Evolutionary conservation across 2,329 filamentous ascomycete genomes (phyloP), one percentile per base, ranked within the genome.

Genomic region (Ophiostoma ulmi): DNA sequence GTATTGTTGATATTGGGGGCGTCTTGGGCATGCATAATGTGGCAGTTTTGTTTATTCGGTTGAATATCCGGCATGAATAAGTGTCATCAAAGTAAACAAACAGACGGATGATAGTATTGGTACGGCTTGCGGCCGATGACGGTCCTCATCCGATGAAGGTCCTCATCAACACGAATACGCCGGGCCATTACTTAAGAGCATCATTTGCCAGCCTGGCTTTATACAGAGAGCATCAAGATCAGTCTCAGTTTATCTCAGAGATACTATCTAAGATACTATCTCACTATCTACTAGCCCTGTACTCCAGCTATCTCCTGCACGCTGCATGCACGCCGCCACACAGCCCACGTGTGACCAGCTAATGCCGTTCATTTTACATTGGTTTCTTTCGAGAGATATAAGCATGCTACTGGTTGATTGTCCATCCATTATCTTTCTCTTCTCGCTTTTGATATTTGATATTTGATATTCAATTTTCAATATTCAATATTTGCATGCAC

Each of bases 241-340:
- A 31, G 31, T 31, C 31, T 31, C 31, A 31, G 31, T 31, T 31
- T 31, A 3, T 31, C 31, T 31, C 31, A 31, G 31, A 31, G 31
- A 31, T 31, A 31, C 31, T 31, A 4, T 31, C 31, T 31, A n/a
- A n/a, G n/a, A n/a, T n/a, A 31, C 31, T 31, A 31, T 31, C 31
- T 31, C 4, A 31, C 31, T 3, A 31, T 31, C 31, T 31, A 31
- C 31, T 31, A 31, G 31, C 3, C 31, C 31, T 31, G 31, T 31
- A 31, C 3, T 31, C 31, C 31, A 31, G 31, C 31, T 3, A 17
- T 48, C 52, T 64, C 52, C 65, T 68, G 69, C 69, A 64, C 55
- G 55, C 69, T n/a, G 70, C 66, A 70, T 68, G 69, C 55, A 68
- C 48, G 39, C 55, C 55, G 38, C 14, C 68, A 69, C 65, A 35